Percentiles rank a stretch among this genome's conserved stretches.
phyloP scores from a whole-genome alignment of 73 alveolate species.

The Blepharisma japonicum region DNA sequence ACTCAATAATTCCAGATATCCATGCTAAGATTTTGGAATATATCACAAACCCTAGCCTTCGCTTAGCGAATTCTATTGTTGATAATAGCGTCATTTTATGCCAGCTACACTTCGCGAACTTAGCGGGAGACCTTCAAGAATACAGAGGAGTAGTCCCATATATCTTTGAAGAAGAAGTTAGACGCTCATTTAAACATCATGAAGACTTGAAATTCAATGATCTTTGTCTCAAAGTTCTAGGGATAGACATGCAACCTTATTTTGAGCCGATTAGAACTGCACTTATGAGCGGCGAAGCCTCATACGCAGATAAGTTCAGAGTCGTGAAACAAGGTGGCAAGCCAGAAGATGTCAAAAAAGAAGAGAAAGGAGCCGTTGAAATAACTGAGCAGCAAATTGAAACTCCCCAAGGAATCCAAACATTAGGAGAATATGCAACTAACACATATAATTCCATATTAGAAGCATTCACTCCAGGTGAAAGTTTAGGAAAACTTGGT shows the following conservation, averaged over 20 bases:
- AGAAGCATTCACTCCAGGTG: not conserved
- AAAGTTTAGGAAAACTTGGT: not conserved
- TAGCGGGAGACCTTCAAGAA: not conserved
- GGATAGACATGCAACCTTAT: not conserved
- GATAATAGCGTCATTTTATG: not conserved
- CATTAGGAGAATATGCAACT: not conserved
- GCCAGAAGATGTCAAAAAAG: not conserved
- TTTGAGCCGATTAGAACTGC: not conserved
- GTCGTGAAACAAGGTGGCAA: not conserved
- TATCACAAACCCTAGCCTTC: not conserved
- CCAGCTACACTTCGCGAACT: not conserved
- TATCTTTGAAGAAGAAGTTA: not conserved
- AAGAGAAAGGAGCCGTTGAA: not conserved
- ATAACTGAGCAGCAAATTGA: not conserved
- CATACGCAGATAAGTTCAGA: not conserved
- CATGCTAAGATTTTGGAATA: not conserved
- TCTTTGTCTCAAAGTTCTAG: not conserved
- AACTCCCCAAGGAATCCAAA: not conserved
- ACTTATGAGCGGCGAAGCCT: not conserved
- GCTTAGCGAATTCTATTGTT: not conserved
- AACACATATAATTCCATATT: not conserved
- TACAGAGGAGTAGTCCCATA: not conserved
- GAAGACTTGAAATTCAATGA: not conserved
- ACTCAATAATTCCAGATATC: not conserved
- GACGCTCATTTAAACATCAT: not conserved